Evolutionary conservation across 139 green algal species (phyloP).

Genomic region (Tetradesmus obliquus): DNA sequence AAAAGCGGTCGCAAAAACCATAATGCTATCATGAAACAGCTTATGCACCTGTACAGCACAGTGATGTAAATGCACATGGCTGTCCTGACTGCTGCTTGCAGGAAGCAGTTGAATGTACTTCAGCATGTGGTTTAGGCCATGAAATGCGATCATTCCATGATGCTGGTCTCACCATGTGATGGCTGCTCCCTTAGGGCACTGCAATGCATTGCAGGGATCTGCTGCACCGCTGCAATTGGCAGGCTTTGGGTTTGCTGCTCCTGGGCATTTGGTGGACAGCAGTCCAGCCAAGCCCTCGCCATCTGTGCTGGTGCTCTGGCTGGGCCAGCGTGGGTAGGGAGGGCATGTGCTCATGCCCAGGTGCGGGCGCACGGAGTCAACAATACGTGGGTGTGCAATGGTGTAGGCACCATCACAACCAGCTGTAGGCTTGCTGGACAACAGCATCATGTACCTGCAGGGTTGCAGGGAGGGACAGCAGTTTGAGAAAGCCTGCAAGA

Average conservation of each 20-base stretch:
- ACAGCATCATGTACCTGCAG: constrained; percentile 38
- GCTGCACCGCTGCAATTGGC: background rate
- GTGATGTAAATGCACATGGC: no score
- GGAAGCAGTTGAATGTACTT: background rate
- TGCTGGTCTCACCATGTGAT: background rate
- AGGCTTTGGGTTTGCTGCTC: background rate
- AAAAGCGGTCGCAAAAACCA: no score
- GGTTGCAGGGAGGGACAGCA: background rate
- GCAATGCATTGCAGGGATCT: background rate
- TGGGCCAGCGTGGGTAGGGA: constrained; percentile 30
- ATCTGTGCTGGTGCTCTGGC: background rate
- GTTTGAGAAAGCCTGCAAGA: background rate
- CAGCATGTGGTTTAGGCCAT: background rate
- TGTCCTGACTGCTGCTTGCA: background rate
- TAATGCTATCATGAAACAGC: no score
- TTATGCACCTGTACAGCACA: no score
- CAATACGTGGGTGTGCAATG: background rate
- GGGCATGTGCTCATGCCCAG: background rate
- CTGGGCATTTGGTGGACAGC: constrained; percentile 8
- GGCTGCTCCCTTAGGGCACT: background rate
- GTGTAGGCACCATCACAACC: constrained; percentile 27
- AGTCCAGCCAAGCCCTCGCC: constrained; percentile 2
- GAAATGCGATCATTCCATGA: background rate
- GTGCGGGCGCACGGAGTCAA: constrained; percentile 9
- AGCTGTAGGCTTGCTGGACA: constrained; percentile 23